These are phyloP conservation scores for Phytophthora vignae DNA, from an alignment of 352 stramenopile species.

Conservation along the genomic window DNA sequence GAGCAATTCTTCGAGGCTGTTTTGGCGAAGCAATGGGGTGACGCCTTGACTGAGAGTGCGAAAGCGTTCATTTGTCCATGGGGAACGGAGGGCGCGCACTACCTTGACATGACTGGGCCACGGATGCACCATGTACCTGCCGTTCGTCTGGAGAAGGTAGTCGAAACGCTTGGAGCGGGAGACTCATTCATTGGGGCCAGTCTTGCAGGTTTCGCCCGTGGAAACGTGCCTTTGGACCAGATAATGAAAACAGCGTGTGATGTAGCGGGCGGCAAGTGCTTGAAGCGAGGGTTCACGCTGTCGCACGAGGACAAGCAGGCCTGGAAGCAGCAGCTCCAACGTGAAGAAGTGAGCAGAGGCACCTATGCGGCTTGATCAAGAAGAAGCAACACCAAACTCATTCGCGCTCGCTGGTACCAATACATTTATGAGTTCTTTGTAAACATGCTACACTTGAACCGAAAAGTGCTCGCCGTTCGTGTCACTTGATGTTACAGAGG, in stretches of 20 bases:
- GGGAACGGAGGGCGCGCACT: conserved; percentile 67
- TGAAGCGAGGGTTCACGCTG: conserved; percentile 55
- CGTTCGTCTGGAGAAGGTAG: conserved; percentile 32
- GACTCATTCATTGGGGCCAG: conserved; percentile 75
- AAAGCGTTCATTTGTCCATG: conserved; percentile 68
- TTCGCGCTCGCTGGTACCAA: conserved; percentile 6
- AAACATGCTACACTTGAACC: conserved; percentile 26
- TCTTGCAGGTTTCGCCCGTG: conserved; percentile 47
- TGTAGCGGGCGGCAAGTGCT: conserved; percentile 63
- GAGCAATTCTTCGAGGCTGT: conserved; percentile 46
- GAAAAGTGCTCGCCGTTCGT: conserved; percentile 16
- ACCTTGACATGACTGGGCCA: conserved; percentile 28
- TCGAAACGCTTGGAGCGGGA: conserved; percentile 73
- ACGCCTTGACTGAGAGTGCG: conserved; percentile 12
- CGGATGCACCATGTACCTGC: conserved; percentile 38
- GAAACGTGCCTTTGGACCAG: conserved; percentile 24
- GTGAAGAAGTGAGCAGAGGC: neutral
- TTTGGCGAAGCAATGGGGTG: conserved; percentile 13
- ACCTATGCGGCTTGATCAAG: conserved; percentile 6
- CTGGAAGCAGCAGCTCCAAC: conserved; percentile 5
- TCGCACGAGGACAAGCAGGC: neutral
- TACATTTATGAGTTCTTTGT: conserved; percentile 9
- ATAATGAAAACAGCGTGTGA: conserved; percentile 49
- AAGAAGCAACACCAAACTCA: too few relatives aligned
- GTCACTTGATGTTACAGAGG: conserved; percentile 27